A percentile compares a stretch with the other conserved stretches of the same genome.
These are phyloP conservation scores for Microcera coccophila DNA, from an alignment of 2,329 filamentous ascomycete genomes.

Conservation along the genomic window DNA sequence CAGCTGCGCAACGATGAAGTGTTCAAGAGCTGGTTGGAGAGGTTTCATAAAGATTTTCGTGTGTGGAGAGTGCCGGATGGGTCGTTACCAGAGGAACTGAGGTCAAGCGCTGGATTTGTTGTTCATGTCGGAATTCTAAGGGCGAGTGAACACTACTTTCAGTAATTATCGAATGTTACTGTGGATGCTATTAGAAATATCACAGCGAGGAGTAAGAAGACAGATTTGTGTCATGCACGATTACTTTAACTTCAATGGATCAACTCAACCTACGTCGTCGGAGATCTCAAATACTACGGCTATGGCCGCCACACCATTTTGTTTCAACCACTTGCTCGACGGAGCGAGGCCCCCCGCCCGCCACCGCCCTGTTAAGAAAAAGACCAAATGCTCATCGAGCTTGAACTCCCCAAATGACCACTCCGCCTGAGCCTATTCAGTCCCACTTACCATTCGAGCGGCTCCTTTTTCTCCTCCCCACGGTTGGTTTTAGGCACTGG, in stretches of 20 bases:
- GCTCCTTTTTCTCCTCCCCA: conserved; percentile 78
- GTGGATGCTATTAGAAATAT: not conserved
- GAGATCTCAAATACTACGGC: conserved; percentile 11
- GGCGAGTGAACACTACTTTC: conserved; percentile 9
- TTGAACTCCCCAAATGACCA: conserved; percentile 1
- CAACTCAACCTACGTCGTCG: conserved; percentile 11
- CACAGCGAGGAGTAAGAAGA: not conserved
- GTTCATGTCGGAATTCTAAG: conserved; percentile 72
- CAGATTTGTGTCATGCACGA: conserved; percentile 3
- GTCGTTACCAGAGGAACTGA: conserved; percentile 55
- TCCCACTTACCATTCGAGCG: conserved; percentile 72
- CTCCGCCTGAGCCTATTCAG: too few relatives aligned
- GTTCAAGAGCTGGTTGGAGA: conserved; percentile 74
- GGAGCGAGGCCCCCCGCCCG: conserved; percentile 1
- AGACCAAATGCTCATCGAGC: conserved; percentile 5
- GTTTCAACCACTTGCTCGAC: not conserved
- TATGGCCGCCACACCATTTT: not conserved
- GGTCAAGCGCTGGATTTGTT: conserved; percentile 68
- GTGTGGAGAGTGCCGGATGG: conserved; percentile 73
- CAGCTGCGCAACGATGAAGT: conserved; percentile 83
- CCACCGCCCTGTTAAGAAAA: not conserved
- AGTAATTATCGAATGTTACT: not conserved
- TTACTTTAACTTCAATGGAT: conserved; percentile 10
- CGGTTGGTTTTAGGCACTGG: conserved; percentile 86
- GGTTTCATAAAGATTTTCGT: conserved; percentile 63